Evolutionary conservation across 192 early-diverging fungal species (phyloP), one percentile per base, ranked within the genome.

Genomic region (Kickxella alabastrina): DNA sequence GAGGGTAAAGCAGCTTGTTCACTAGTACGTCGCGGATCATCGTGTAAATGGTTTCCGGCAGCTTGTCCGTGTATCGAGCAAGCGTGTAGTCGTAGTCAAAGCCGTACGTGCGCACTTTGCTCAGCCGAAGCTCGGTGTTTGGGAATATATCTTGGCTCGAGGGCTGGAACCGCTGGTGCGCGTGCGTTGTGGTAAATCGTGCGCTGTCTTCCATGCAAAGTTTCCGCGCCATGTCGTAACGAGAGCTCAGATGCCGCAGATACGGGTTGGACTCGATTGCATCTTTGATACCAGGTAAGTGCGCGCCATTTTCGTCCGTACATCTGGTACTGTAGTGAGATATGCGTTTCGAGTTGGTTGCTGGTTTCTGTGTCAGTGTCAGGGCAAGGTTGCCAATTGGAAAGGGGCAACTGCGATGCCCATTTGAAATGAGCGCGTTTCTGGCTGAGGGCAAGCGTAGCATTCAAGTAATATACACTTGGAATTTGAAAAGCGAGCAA

Each of bases 11-110:
- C 48, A 82, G 63, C 23, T 74, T 61, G 22, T 69, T 57, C 4
- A 84, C 75, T 14, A 84, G 52, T 9, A 82, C 68, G 36, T 79
- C 79, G 17, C 79, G 77, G 12, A 84, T 51, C 65, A 80, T 77
- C 18, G 77, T 75, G 43, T 82, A 84, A 19, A 84, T 84, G 13
- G 79, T 80, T 24, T 73, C 58, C 0, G 80, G 79, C 41, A 84
- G 52, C 42, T 68, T 65, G 47, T 75, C 65, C 2, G 77, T 82
- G 47, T 84, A 84, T 23, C 75, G 70, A 3, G 82, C 82, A n/a
- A 84, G 48, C 13, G 82, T 84, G 59, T 82, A 84, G 69, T 84
- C 82, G 51, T 80, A 82, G 53, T 84, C 82, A 37, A 84, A 80
- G 12, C 82, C 82, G 57, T 80, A 84, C 2, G 74, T 75, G 34